These are phyloP conservation scores for Sporobolomyces phaffii DNA, from an alignment of 768 basidiomycete genomes.

Conservation along the genomic window DNA sequence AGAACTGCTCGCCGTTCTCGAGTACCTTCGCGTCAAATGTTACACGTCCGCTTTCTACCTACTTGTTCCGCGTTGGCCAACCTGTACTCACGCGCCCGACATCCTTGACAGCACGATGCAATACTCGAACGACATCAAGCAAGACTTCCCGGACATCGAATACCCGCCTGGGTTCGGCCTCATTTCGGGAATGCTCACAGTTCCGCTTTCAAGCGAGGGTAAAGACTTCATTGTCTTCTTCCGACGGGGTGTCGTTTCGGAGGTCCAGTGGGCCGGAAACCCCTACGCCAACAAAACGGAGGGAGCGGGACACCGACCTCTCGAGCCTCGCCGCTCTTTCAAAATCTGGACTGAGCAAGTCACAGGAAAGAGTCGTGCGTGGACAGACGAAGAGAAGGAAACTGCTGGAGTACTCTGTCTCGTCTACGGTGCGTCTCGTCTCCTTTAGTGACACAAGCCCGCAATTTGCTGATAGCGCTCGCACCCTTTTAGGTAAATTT, in stretches of 20 bases:
- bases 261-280: conserved; percentile 55
- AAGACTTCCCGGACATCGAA: conserved; percentile 67
- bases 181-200: conserved; percentile 67
- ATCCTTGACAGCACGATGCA: conserved; percentile 53
- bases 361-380: conserved; percentile 60
- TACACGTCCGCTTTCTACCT: conserved; percentile 54
- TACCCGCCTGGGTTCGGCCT: conserved; percentile 57
- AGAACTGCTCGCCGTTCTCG: conserved; percentile 69
- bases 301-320: conserved; percentile 21
- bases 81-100: neutral
- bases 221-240: conserved; percentile 76
- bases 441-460: neutral
- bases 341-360: conserved; percentile 71
- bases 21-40: conserved; percentile 68
- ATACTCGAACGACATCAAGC: conserved; percentile 61
- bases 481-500: conserved; percentile 50
- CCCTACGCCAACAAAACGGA: conserved; percentile 53
- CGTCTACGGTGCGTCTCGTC: conserved; percentile 66
- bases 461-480: neutral
- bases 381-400: conserved; percentile 78
- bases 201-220: conserved; percentile 66
- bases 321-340: conserved; percentile 76
- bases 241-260: conserved; percentile 53
- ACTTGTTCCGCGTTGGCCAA: conserved; percentile 15
- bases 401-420: conserved; percentile 67